Evolutionary conservation across 176 grass and related monocot genomes (phyloP).

Genomic region (Aegilops umbellulata): DNA sequence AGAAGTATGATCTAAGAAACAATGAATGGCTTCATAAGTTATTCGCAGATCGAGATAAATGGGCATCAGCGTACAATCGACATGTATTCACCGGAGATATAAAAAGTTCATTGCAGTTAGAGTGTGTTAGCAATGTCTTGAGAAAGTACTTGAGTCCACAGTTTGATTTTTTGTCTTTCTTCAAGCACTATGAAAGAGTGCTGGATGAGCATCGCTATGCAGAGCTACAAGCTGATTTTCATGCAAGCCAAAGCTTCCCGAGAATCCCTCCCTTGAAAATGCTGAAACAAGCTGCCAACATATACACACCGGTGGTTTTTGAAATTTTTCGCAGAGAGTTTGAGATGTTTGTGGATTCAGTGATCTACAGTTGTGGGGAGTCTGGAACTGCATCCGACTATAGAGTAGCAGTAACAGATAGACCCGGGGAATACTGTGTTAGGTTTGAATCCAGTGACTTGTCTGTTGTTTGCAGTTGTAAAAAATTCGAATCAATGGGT

Average conservation of each 20-base stretch:
- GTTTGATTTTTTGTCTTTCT: slow-evolving; percentile 67
- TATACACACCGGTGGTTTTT: slow-evolving; percentile 84
- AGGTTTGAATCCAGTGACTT: slow-evolving; percentile 67
- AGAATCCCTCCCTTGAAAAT: slow-evolving; percentile 90
- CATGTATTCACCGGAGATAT: slow-evolving; percentile 82
- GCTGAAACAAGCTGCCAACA: slow-evolving; percentile 73
- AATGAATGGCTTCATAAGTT: slow-evolving; percentile 76
- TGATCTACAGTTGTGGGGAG: slow-evolving; percentile 77
- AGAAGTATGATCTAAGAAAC: slow-evolving; percentile 78
- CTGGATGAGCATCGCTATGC: slow-evolving; percentile 78
- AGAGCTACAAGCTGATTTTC: slow-evolving; percentile 92
- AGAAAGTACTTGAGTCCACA: slow-evolving; percentile 77
- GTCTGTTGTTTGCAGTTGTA: slow-evolving; percentile 78
- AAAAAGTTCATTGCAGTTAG: slow-evolving; percentile 63
- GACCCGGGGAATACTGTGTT: slow-evolving; percentile 66
- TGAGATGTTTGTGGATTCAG: slow-evolving; percentile 94
- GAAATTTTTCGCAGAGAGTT: slow-evolving; percentile 81
- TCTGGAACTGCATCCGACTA: slow-evolving; percentile 45
- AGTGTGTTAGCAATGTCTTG: slow-evolving; percentile 53
- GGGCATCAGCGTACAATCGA: slow-evolving; percentile 67
- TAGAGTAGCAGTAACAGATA: slow-evolving; percentile 80
- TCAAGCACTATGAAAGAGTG: slow-evolving; percentile 77
- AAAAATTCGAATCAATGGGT: slow-evolving; percentile 81
- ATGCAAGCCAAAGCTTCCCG: slow-evolving; percentile 88
- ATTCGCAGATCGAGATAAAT: slow-evolving; percentile 75